phyloP scores from a whole-genome alignment of 441 rosid species.

The Adansonia grandidieri region DNA sequence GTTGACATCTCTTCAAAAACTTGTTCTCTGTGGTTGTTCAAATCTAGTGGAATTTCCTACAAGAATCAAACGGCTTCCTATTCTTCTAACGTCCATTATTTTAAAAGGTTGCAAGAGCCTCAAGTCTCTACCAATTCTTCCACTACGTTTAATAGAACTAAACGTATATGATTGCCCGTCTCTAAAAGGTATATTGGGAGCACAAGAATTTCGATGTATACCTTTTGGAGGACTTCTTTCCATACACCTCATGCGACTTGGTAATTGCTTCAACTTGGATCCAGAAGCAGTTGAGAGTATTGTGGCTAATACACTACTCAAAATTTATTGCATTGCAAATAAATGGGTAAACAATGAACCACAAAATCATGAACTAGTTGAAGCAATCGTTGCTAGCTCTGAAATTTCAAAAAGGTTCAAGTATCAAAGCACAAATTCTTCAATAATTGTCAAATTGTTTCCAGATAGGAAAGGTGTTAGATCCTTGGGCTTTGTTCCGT shows the following conservation, averaged over 20 bases:
- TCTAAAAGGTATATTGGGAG: background rate
- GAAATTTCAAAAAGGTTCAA: background rate
- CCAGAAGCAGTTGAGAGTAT: background rate
- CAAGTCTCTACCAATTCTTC: constrained; percentile 13
- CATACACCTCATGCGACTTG: background rate
- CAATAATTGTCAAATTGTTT: background rate
- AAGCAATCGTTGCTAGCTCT: background rate
- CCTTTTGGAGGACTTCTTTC: background rate
- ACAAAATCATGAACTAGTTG: background rate
- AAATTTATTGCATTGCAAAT: background rate
- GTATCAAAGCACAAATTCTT: background rate
- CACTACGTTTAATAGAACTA: background rate
- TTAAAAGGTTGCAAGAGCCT: constrained; percentile 25
- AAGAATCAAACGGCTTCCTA: constrained; percentile 19
- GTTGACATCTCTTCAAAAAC: constrained; percentile 34
- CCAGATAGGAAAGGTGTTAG: background rate
- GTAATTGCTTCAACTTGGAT: background rate
- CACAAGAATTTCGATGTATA: background rate
- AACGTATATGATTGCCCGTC: constrained; percentile 25
- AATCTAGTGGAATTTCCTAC: constrained; percentile 35
- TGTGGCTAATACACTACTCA: background rate
- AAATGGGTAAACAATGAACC: background rate
- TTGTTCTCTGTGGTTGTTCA: constrained; percentile 36
- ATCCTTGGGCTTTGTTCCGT: background rate
- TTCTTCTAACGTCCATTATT: constrained; percentile 7